A percentile compares a stretch with the other conserved stretches of the same genome.
Evolutionary conservation across 208 protist genomes (phyloP).

Genomic region (Trypanosoma caninum): DNA sequence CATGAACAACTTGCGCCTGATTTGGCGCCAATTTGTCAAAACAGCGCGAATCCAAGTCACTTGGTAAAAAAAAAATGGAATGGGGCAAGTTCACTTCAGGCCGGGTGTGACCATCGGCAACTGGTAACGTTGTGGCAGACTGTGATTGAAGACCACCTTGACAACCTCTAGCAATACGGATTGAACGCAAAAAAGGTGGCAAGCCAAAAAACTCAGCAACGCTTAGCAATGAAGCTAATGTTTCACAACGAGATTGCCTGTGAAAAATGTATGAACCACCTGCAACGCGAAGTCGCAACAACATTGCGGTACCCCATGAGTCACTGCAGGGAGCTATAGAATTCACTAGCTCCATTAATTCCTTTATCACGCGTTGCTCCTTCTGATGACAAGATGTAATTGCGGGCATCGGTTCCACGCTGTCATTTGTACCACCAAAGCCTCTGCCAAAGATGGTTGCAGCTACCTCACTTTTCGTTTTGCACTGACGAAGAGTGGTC

Average conservation of each 20-base stretch:
- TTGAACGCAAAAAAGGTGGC: constrained; percentile 84
- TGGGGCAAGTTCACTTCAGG: too few species aligned
- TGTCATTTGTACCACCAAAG: constrained; percentile 17
- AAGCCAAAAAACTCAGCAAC: constrained; percentile 74
- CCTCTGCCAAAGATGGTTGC: constrained; percentile 29
- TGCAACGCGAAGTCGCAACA: constrained; percentile 36
- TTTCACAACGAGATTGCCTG: constrained; percentile 28
- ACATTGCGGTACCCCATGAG: constrained; percentile 50
- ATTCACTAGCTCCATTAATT: constrained; percentile 33
- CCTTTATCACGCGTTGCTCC: constrained; percentile 42
- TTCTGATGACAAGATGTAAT: constrained; percentile 36
- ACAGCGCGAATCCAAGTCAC: constrained; percentile 37
- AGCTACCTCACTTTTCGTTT: constrained; percentile 22
- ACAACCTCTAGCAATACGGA: constrained; percentile 32
- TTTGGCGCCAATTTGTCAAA: constrained; percentile 41
- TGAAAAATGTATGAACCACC: constrained; percentile 67
- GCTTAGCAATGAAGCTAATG: constrained; percentile 36
- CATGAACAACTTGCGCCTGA: constrained; percentile 61
- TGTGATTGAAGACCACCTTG: background rate
- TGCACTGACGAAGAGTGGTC: constrained; percentile 31
- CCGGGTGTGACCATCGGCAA: background rate
- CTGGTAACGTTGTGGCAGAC: background rate
- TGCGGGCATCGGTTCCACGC: constrained; percentile 38
- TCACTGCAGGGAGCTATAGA: constrained; percentile 27
- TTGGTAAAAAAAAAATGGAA: constrained; percentile 53